Percentiles rank a stretch among this genome's conserved stretches.
These are phyloP conservation scores for Pythium sukuiense DNA, from an alignment of 352 stramenopile species.

Conservation along the genomic window DNA sequence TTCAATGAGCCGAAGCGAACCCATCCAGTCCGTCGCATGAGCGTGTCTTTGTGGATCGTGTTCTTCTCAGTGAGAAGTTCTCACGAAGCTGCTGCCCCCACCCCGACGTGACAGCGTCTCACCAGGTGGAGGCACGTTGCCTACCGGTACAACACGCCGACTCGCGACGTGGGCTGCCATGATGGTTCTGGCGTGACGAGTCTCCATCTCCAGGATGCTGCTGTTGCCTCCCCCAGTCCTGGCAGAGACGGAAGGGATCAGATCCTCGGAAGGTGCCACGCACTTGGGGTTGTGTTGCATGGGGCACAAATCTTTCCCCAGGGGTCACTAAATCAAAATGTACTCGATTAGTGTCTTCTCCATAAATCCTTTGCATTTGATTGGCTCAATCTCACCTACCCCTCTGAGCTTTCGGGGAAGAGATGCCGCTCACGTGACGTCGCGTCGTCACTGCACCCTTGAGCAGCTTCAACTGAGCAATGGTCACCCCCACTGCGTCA, in stretches of 20 bases:
- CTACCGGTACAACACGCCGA: not conserved
- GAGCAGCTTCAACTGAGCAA: slow-evolving; percentile 27
- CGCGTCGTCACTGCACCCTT: slow-evolving; percentile 14
- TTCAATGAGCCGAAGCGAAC: not conserved
- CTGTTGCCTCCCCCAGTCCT: not conserved
- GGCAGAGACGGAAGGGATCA: not conserved
- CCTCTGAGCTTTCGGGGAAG: not conserved
- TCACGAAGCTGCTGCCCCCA: not conserved
- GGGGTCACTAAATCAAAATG: not conserved
- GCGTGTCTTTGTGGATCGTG: not conserved
- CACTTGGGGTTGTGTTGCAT: not conserved
- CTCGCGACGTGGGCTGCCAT: not conserved
- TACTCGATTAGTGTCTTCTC: not conserved
- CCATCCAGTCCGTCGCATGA: not conserved
- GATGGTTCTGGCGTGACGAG: not conserved
- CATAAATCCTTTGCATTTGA: not conserved
- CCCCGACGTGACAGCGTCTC: not conserved
- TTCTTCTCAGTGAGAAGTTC: too few relatives aligned
- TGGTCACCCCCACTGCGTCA: slow-evolving; percentile 14
- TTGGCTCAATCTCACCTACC: slow-evolving; percentile 12
- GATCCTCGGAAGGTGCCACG: not conserved
- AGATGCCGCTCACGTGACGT: slow-evolving; percentile 15
- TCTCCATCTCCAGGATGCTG: not conserved
- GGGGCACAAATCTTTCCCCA: not conserved
- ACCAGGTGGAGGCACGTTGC: not conserved